Conservation (phyloP, 1,284 basidiomycete genomes). For the Leccinum griseonigrum region DNA sequence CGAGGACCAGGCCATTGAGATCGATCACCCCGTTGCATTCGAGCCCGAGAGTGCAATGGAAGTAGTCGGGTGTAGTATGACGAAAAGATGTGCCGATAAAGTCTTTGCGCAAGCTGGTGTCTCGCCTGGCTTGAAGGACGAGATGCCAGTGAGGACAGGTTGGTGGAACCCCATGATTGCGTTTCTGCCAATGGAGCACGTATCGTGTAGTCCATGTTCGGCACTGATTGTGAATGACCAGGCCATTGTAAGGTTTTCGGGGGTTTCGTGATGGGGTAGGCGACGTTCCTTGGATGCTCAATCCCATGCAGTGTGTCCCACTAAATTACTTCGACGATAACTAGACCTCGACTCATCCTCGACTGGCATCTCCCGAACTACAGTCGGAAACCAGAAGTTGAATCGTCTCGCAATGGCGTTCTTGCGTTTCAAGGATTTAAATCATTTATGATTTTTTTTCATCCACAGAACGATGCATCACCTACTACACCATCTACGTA, state of each 20-base stretch:
- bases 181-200: slow-evolving; percentile 75
- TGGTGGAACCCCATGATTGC: slow-evolving; percentile 85
- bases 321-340: too few relatives aligned
- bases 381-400: too few relatives aligned
- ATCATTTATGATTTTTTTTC: neutral
- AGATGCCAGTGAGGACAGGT: slow-evolving; percentile 63
- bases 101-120: slow-evolving; percentile 76
- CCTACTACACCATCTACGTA: neutral
- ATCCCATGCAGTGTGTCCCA: too few relatives aligned
- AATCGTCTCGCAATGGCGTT: too few relatives aligned
- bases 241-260: too few relatives aligned
- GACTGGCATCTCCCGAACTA: too few relatives aligned
- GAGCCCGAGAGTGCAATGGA: slow-evolving; percentile 71
- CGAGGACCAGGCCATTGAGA: slow-evolving; percentile 86
- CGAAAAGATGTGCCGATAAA: slow-evolving; percentile 65
- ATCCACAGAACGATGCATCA: neutral
- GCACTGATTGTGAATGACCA: neutral
- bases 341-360: too few relatives aligned
- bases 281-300: too few relatives aligned
- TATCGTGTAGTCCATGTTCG: neutral
- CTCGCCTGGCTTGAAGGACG: slow-evolving; percentile 54
- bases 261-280: too few relatives aligned
- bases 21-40: slow-evolving; percentile 64
- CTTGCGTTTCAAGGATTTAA: neutral
- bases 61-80: slow-evolving; percentile 73